Evolutionary conservation across 495 filamentous ascomycete species (phyloP), one percentile per base, ranked within the genome.

Genomic region (Collariella sp.): DNA sequence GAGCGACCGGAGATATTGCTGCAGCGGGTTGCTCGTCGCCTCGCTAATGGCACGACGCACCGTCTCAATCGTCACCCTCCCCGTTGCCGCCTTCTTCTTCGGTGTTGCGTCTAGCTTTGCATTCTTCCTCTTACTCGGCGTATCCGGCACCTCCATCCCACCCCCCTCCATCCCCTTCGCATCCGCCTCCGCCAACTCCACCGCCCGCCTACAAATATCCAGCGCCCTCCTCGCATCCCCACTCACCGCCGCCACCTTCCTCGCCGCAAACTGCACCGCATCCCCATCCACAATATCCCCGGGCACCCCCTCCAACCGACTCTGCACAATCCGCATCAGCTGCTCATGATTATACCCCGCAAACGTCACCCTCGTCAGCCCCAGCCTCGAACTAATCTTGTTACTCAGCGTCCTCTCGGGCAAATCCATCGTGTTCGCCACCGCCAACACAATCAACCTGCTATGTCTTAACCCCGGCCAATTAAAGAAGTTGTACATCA

Each of bases 401-500:
- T 99, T 99, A 70, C 86, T 91, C 15, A 99, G 76, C 0, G 94
- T 99, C 63, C 94, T 81, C 70, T 99, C 94, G 0, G 94, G 94
- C 19, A 99, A 73, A 70, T 99, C 94, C 94, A 99, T 99, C 19
- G 94, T 99, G 68, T 99, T 99, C 33, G 94, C 94, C 10, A 99
- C 94, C 7, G 94, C 94, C 0, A 99, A 79, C 12, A 99, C 94
- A 65, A 97, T 96, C 33, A 99, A 77, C 42, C 89, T 80, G 26
- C 87, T 93, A 65, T 99, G 89, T 33, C 87, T 82, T 18, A 96
- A 79, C 18, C 84, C 83, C n/a, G 94, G 94, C 94, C 94, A 99
- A 64, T 99, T 99, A 81, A 99, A 99, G 70, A 99, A 99, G 65
- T 99, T 99, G 73, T 99, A 99, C 94, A 99, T 99, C 65, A 99